Conservation (phyloP, 73 alveolate genomes). For the Stentor coeruleus region DNA sequence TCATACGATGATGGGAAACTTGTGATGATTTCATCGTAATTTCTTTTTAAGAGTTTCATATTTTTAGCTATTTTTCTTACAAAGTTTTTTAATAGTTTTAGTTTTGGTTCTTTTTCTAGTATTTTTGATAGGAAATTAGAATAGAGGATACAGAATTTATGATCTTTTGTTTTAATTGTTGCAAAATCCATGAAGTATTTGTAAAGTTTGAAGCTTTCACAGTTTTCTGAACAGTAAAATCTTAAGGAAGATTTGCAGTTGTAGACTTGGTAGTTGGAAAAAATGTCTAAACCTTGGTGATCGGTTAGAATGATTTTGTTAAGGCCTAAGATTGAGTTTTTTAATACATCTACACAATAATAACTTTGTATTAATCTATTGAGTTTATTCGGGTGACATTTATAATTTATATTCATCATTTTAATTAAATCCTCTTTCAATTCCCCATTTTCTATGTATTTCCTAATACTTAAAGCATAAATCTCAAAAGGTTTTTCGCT, state of each 20-base stretch:
- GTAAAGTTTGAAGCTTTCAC: background rate
- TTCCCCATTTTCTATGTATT: background rate
- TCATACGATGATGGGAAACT: background rate
- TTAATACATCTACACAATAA: background rate
- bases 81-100: background rate
- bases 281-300: background rate
- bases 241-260: background rate
- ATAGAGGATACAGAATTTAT: background rate
- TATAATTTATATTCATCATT: background rate
- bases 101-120: background rate
- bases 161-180: background rate
- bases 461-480: background rate
- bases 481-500: background rate
- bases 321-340: background rate
- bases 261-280: background rate
- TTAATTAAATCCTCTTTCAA: background rate
- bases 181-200: background rate
- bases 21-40: background rate
- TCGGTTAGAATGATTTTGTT: background rate
- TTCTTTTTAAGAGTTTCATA: no score
- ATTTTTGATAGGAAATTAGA: background rate
- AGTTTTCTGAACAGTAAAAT: background rate
- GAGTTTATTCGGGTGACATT: background rate
- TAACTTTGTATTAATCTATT: background rate
- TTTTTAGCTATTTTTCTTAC: background rate